Evolutionary conservation across 2,329 filamentous ascomycete species (phyloP).

Genomic region (Venturiaceae sp.): DNA sequence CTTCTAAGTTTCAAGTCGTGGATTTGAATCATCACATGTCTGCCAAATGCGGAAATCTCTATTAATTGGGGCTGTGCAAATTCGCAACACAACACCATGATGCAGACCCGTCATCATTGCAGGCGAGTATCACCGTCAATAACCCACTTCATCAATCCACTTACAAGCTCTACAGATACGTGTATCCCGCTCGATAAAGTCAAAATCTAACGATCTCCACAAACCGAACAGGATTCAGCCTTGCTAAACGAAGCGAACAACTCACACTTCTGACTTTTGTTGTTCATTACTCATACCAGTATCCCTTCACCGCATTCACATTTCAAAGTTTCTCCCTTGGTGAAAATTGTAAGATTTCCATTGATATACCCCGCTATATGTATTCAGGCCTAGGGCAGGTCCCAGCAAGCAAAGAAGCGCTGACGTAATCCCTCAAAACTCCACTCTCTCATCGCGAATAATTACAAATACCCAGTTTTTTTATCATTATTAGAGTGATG

Average conservation of each 20-base stretch:
- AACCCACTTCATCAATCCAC: neutral
- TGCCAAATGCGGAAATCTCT: neutral
- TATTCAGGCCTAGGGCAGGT: neutral
- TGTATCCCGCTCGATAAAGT: neutral
- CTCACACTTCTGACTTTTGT: no score
- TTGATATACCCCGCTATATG: no score
- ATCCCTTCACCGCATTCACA: no score
- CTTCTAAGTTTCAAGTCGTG: neutral
- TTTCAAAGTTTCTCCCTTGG: no score
- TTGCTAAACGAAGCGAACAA: no score
- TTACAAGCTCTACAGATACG: neutral
- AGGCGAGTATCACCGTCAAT: slow-evolving; percentile 1
- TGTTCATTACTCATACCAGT: no score
- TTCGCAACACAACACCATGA: neutral
- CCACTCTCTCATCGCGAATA: neutral
- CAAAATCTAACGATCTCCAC: neutral
- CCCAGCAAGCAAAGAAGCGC: neutral
- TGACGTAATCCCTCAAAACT: neutral
- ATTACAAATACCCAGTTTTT: neutral
- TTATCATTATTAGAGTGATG: neutral
- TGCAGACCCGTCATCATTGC: neutral
- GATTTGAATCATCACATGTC: neutral
- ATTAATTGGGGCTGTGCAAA: neutral
- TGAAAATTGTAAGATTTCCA: no score
- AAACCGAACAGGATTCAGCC: no score